Evolutionary conservation across 2,329 filamentous ascomycete species (phyloP), one percentile per base, ranked within the genome.

Genomic region (Trichoderma sp.): DNA sequence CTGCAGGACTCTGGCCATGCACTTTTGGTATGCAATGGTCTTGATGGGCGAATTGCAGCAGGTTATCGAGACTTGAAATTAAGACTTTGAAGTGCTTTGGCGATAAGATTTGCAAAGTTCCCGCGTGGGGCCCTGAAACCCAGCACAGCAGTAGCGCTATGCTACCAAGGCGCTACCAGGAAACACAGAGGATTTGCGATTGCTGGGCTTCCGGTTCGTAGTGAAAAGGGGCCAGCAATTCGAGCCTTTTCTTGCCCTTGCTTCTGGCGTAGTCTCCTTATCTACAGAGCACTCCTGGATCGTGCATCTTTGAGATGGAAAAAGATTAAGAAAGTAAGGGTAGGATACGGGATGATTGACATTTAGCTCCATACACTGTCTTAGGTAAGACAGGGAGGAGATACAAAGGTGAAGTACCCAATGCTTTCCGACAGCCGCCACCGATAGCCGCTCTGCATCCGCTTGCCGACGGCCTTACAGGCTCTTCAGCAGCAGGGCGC

Each of bases 41-140:
- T 66, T 24, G 26, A 28, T 58, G 11, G 24, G 14, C 39, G 39
- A n/a, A 51, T 49, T 65, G 6, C 64, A 21, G 59, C 34, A 39
- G 54, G 64, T 14, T 13, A 51, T 21, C 4, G 39, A 28, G 21
- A 24, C 8, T 14, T 43, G 30, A 24, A 37, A 32, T 21, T 51
- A 39, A 66, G 52, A 59, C 63, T 66, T 10, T 37, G 43, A 55
- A 66, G 32, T 5, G 51, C 54, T 16, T 58, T 26, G 8, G 37
- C 39, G 63, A 66, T 21, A 11, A 21, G 55, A 28, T 11, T 37
- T 37, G 49, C 14, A 68, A 30, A 68, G 49, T 28, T 49, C 37
- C 49, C 58, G 58, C 49, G 66, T 68, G 66, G 66, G 66, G 66
- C 64, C 10, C 34, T 58, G 64, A 59, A 59, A 66, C 64, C 54